Base-by-base conservation (phyloP, 495 filamentous ascomycete genomes). In the Staphylotrichum tortipilum region DNA sequence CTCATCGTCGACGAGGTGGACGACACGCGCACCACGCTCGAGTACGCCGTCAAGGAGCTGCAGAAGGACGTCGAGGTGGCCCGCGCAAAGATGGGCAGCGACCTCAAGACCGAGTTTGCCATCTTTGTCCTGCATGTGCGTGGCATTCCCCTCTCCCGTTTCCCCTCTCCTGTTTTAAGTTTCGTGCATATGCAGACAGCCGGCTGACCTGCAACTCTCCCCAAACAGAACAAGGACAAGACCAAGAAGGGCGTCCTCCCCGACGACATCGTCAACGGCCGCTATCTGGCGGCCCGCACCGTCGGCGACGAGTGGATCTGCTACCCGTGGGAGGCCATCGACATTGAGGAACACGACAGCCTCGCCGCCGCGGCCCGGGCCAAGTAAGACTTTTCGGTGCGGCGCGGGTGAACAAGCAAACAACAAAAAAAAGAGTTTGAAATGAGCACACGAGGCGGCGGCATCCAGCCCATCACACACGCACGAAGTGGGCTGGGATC, bases 1-100 rank as follows among this genome's bases (percentile, higher is more conserved):
- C 76, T 99, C 40, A 99, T 99, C 54, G 94, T 99, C 6, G 92
- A 99, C 61, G 92, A 99, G 76, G 92, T 99, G 10, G 92, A 99
- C 66, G 92, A 99, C 67, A 97, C 92, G 24, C 80, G 92, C 56
- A 99, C 92, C 12, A 99, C 92, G 5, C 75, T 99, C 42, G 88
- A 97, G 67, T 99, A 97, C 60, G 94, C 94, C 26, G 91, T 99
- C 33, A 81, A 83, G 62, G 92, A 99, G 72, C 75, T 99, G 50
- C 78, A 92, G 73, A 96, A 96, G 76, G 92, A 99, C 61, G 92
- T 97, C n/a, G 79, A 90, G 73, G 58, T 73, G 41, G 89, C 88
- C 22, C 78, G 85, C 54, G 77, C 82, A 66, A 79, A 81, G 61
- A 64, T 88, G 22, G 88, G 88, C 38, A 61, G 56, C 26, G 62